Evolutionary conservation across 345 rosid species (phyloP).

Genomic region (Eucalyptus camaldulensis): DNA sequence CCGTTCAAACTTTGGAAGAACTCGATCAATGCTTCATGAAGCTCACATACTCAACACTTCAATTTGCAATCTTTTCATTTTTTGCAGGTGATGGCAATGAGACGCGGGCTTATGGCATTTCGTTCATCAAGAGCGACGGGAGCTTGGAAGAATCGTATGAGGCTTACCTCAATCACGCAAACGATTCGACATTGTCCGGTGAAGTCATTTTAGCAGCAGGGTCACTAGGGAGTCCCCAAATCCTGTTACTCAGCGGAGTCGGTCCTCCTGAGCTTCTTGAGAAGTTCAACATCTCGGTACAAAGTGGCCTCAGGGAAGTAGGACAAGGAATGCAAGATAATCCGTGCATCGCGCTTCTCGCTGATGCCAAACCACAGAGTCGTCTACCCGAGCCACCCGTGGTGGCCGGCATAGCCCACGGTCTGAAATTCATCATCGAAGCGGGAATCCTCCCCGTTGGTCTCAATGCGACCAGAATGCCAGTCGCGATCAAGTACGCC

Average conservation of each 20-base stretch:
- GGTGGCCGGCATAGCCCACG: slow-evolving; percentile 46
- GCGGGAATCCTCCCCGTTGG: slow-evolving; percentile 33
- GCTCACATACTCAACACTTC: background rate
- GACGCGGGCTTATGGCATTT: slow-evolving; percentile 34
- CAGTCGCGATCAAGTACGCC: slow-evolving; percentile 44
- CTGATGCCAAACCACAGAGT: slow-evolving; percentile 18
- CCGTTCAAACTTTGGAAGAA: background rate
- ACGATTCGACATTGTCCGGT: slow-evolving; percentile 9
- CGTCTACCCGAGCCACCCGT: slow-evolving; percentile 56
- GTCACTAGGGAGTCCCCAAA: slow-evolving; percentile 67
- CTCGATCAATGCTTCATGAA: background rate
- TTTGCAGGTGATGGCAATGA: slow-evolving; percentile 22
- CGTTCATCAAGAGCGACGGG: slow-evolving; percentile 46
- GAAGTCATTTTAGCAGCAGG: slow-evolving; percentile 73
- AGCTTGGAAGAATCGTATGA: slow-evolving; percentile 20
- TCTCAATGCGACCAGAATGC: slow-evolving; percentile 34
- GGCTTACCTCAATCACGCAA: slow-evolving; percentile 32
- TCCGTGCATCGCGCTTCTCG: slow-evolving; percentile 36
- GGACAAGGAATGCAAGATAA: slow-evolving; percentile 56
- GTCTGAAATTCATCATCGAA: slow-evolving; percentile 40
- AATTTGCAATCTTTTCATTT: background rate
- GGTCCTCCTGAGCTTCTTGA: slow-evolving; percentile 44
- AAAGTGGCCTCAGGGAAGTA: slow-evolving; percentile 20
- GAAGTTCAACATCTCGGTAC: slow-evolving; percentile 26
- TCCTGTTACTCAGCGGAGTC: slow-evolving; percentile 56